These are phyloP conservation scores for Aureobasidium leucospermi DNA, from an alignment of 2,329 filamentous ascomycete species.

Conservation along the genomic window DNA sequence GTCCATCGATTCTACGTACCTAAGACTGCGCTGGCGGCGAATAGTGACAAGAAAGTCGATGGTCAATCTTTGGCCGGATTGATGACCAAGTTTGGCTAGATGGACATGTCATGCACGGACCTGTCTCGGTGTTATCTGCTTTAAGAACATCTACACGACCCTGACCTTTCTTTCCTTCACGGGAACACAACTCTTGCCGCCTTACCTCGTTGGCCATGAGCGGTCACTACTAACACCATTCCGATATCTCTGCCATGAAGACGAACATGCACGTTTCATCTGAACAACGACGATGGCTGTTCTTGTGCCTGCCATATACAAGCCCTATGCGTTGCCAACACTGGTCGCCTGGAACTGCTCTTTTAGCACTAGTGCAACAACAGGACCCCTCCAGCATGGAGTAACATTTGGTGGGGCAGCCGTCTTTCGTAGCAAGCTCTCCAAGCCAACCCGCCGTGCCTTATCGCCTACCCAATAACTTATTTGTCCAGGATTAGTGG, in stretches of 20 bases:
- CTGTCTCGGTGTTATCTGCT: not conserved
- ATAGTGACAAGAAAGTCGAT: not conserved
- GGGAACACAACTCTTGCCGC: too few relatives aligned
- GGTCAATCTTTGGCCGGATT: not conserved
- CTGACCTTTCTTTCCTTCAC: not conserved
- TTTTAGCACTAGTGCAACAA: not conserved
- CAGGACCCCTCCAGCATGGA: constrained; percentile 5
- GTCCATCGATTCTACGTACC: not conserved
- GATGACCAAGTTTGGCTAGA: constrained; percentile 6
- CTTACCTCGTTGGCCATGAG: too few relatives aligned
- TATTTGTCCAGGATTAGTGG: not conserved
- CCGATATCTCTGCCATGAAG: not conserved
- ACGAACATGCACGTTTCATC: not conserved
- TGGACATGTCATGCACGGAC: not conserved
- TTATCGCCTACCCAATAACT: constrained; percentile 1
- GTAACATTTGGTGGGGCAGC: constrained; percentile 10
- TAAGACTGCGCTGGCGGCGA: not conserved
- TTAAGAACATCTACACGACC: not conserved
- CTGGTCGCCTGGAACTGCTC: constrained; percentile 1
- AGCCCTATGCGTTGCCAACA: not conserved
- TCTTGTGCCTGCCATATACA: not conserved
- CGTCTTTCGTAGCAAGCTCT: not conserved
- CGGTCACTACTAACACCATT: too few relatives aligned
- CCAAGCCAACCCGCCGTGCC: not conserved
- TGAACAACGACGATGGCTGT: not conserved